These are phyloP conservation scores for Cyamopsis tetragonoloba DNA, from an alignment of 306 rosid genomes.

Conservation along the genomic window DNA sequence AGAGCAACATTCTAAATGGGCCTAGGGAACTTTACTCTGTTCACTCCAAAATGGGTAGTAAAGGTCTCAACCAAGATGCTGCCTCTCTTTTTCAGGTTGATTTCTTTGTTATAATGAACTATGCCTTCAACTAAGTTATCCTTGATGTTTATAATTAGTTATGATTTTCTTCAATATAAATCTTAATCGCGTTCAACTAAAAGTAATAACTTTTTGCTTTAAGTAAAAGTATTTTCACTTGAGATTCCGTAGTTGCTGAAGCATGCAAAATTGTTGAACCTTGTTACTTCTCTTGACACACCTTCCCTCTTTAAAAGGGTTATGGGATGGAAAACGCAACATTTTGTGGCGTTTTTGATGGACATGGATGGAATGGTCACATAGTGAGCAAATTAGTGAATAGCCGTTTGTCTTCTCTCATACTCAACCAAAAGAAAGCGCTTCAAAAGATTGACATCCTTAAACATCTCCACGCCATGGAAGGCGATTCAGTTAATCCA, in stretches of 20 bases:
- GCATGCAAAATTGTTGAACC: not conserved
- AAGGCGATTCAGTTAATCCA: not conserved
- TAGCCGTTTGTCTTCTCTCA: slow-evolving; percentile 33
- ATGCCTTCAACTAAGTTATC: not conserved
- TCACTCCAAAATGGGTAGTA: slow-evolving; percentile 46
- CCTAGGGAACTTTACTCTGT: slow-evolving; percentile 30
- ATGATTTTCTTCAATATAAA: too few relatives aligned
- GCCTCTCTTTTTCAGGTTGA: slow-evolving; percentile 46
- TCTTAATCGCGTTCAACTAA: too few relatives aligned
- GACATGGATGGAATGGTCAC: slow-evolving; percentile 67
- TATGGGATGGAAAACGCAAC: slow-evolving; percentile 33
- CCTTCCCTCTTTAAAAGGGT: slow-evolving; percentile 31
- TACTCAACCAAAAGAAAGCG: slow-evolving; percentile 28
- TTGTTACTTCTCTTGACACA: not conserved
- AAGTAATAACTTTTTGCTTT: too few relatives aligned
- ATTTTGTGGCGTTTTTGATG: slow-evolving; percentile 60
- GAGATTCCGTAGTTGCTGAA: too few relatives aligned
- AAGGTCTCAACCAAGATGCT: slow-evolving; percentile 68
- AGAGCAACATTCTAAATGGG: slow-evolving; percentile 1
- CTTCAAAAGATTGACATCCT: not conserved
- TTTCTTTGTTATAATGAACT: not conserved
- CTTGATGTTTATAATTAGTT: too few relatives aligned
- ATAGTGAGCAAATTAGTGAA: slow-evolving; percentile 47
- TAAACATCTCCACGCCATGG: not conserved
- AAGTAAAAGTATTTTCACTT: too few relatives aligned